Evolutionary conservation across 164 flowering plant species (phyloP), one percentile per base, ranked within the genome.

Genomic region (Umbellularia californica): DNA sequence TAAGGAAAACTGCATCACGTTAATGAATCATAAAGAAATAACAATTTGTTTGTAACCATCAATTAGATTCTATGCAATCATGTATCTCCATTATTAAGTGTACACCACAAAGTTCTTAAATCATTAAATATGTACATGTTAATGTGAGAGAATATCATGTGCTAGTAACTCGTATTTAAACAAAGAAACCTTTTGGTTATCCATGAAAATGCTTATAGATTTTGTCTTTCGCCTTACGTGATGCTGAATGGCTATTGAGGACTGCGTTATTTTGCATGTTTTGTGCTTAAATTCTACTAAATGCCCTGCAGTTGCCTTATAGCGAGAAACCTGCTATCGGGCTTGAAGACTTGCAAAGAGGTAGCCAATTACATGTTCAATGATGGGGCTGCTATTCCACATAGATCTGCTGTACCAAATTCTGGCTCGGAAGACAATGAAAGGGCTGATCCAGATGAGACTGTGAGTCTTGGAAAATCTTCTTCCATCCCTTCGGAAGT

Each of bases 281-380:
- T 41, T 72, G n/a, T 73, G 47, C 19, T 76, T 10, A 50, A 63
- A 5, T 55, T 72, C 52, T 60, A 70, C 71, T 28, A 12, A 23
- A 25, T 67, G 23, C 71, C 77, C 67, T 85, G 83, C 91, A 96
- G 99, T 81, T 96, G 99, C 85, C 89, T 91, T 73, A 96, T 96
- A 79, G 89, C 99, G 6, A 84, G 96, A 81, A 96, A 92, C 77
- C 78, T 96, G 74, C 92, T 96, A 65, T 81, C 95, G 82, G 97
- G 98, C 74, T 81, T 94, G 86, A 96, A 90, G 89, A 96, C 95
- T 79, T 96, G 99, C 84, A 77, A 73, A 50, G 99, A 96, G 81
- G 96, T 96, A n/a, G 87, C 76, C 64, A 76, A 51, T 69, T 94
- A 89, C 86, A 92, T 94, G 99, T 72, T 77, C 80, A 81, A 87